phyloP scores from a whole-genome alignment of 1,139 yeast genomes.

The Saccharomyces hybrid region DNA sequence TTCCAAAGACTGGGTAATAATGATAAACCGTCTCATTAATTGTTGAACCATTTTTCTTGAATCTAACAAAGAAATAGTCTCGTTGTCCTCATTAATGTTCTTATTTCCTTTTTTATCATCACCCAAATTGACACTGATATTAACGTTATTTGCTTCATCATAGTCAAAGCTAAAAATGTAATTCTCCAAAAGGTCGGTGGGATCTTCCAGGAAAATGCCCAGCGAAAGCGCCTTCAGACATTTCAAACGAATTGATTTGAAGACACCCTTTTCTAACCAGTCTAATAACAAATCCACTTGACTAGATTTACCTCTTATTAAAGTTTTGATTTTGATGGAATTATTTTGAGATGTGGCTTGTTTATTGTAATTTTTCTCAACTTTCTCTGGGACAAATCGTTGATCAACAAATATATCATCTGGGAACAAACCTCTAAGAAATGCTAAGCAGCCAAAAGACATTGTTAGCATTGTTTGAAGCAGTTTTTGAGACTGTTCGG shows the following conservation, averaged over 20 bases:
- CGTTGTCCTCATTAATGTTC: conserved; percentile 6
- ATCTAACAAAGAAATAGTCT: conserved; percentile 26
- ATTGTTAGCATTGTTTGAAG: conserved; percentile 40
- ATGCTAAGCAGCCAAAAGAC: conserved; percentile 46
- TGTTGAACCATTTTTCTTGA: conserved; percentile 40
- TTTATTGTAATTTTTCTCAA: conserved; percentile 26
- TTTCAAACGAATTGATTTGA: conserved; percentile 37
- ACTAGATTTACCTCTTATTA: conserved; percentile 38
- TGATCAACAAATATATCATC: conserved; percentile 43
- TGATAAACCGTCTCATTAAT: conserved; percentile 42
- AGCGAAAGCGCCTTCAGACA: conserved; percentile 41
- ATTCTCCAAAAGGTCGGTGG: conserved; percentile 39
- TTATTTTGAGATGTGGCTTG: conserved; percentile 23
- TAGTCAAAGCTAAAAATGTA: conserved; percentile 45
- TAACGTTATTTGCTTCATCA: conserved; percentile 24
- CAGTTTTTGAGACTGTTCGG: conserved; percentile 36
- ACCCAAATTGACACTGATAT: conserved; percentile 20
- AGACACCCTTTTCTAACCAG: conserved; percentile 47
- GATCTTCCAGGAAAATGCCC: conserved; percentile 40
- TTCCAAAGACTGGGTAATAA: conserved; percentile 45
- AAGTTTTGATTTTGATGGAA: conserved; percentile 39
- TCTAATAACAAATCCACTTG: conserved; percentile 42
- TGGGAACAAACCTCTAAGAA: conserved; percentile 43
- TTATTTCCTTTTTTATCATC: conserved; percentile 9
- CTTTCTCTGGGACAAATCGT: conserved; percentile 34